Conservation (phyloP, 805 yeast genomes). For the Danielia oregonensis region DNA sequence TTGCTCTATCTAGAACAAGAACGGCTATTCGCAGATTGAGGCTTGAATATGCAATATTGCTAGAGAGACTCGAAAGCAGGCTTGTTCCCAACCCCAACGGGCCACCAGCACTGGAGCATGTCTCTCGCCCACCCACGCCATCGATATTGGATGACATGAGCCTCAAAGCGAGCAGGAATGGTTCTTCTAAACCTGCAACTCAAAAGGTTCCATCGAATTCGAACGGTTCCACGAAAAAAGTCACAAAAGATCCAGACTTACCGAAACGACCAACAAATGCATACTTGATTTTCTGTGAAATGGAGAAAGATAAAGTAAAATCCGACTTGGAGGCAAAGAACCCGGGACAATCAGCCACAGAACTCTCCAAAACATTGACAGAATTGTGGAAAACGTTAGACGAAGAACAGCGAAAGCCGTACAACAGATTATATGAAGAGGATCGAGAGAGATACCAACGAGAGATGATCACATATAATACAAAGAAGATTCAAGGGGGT, state of each 20-base stretch:
- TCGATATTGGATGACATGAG: conserved; percentile 30
- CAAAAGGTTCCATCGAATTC: conserved; percentile 18
- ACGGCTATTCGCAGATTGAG: conserved; percentile 73
- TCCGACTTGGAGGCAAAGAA: conserved; percentile 50
- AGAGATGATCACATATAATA: conserved; percentile 60
- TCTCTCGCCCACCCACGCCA: conserved; percentile 42
- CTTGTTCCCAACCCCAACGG: conserved; percentile 23
- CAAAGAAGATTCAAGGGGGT: conserved; percentile 4
- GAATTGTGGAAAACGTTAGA: conserved; percentile 80
- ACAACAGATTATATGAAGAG: conserved; percentile 68
- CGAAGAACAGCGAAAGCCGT: conserved; percentile 69
- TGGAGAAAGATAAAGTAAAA: conserved; percentile 71
- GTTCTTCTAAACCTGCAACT: conserved; percentile 7
- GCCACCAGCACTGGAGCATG: conserved; percentile 24
- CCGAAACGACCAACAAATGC: conserved; percentile 93
- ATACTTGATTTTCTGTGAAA: conserved; percentile 80
- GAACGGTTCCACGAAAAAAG: conserved; percentile 22
- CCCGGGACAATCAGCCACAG: conserved; percentile 46
- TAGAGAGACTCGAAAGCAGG: conserved; percentile 71
- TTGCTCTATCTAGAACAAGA: conserved; percentile 75
- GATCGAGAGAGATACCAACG: conserved; percentile 71
- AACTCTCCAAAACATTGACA: conserved; percentile 73
- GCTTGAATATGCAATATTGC: conserved; percentile 73
- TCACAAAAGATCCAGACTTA: conserved; percentile 71
- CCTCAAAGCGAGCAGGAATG: conserved; percentile 11